phyloP scores from a whole-genome alignment of 495 filamentous ascomycete genomes.

The Aspergillus nidulans region DNA sequence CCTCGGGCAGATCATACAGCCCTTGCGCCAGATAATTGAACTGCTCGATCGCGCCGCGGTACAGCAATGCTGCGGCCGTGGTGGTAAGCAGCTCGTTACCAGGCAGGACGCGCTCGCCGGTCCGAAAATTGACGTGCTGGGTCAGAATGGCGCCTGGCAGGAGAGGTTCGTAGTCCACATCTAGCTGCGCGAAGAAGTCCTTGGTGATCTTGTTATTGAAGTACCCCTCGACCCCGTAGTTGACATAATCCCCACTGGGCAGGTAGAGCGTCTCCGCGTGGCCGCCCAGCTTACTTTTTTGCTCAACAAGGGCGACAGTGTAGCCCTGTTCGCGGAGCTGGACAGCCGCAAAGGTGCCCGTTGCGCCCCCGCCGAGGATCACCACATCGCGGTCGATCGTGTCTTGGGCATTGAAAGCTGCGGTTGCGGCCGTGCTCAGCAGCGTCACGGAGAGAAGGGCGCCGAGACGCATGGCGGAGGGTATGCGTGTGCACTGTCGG shows the following conservation, averaged over 20 bases:
- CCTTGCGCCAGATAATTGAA: conserved; percentile 33
- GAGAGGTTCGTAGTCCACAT: conserved; percentile 20
- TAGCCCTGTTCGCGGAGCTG: conserved; percentile 37
- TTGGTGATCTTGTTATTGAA: conserved; percentile 30
- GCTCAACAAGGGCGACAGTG: conserved; percentile 40
- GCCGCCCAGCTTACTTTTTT: conserved; percentile 32
- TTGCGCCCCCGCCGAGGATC: conserved; percentile 45
- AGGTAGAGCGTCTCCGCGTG: conserved; percentile 39
- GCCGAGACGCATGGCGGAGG: neutral
- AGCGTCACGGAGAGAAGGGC: neutral
- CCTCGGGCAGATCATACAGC: conserved; percentile 33
- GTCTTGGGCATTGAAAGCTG: neutral
- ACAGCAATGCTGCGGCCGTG: conserved; percentile 28
- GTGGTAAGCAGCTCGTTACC: conserved; percentile 17
- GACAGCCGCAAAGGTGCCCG: conserved; percentile 46
- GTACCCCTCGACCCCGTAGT: conserved; percentile 40
- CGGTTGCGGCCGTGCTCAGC: neutral
- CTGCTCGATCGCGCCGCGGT: conserved; percentile 30
- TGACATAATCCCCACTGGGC: conserved; percentile 26
- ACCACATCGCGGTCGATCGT: conserved; percentile 30
- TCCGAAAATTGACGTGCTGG: conserved; percentile 38
- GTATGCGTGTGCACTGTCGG: too few relatives aligned
- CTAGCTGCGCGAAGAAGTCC: conserved; percentile 41
- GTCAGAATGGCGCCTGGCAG: conserved; percentile 18
- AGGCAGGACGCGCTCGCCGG: conserved; percentile 22